Conservation (phyloP, 768 basidiomycete species). For the Hydnomerulius pinastri region DNA sequence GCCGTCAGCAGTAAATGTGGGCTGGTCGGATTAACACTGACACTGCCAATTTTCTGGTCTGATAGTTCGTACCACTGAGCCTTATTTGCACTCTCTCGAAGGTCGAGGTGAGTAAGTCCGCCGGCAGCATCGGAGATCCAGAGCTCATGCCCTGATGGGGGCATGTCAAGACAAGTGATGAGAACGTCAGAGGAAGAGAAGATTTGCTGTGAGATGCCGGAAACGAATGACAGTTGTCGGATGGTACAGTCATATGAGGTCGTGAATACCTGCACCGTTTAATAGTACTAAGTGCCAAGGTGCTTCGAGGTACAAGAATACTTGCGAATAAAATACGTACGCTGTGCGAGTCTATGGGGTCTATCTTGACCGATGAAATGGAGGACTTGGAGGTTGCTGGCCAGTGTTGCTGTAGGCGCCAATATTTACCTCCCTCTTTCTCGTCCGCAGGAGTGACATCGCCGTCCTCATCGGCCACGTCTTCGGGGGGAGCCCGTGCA, state of each 20-base stretch:
- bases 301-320: neutral
- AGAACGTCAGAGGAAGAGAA: slow-evolving; percentile 58
- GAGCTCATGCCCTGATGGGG: slow-evolving; percentile 71
- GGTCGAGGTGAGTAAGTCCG: slow-evolving; percentile 73
- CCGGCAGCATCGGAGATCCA: slow-evolving; percentile 81
- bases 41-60: slow-evolving; percentile 72
- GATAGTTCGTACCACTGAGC: slow-evolving; percentile 65
- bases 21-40: slow-evolving; percentile 76
- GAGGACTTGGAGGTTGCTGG: slow-evolving; percentile 79
- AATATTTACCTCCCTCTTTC: slow-evolving; percentile 71
- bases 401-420: slow-evolving; percentile 83
- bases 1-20: slow-evolving; percentile 71
- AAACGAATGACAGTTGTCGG: slow-evolving; percentile 69
- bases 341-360: slow-evolving; percentile 73
- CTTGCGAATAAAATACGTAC: slow-evolving; percentile 39
- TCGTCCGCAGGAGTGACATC: slow-evolving; percentile 42
- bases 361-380: slow-evolving; percentile 75
- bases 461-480: slow-evolving; percentile 65
- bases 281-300: slow-evolving; percentile 1
- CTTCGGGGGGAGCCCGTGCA: slow-evolving; percentile 68
- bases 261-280: slow-evolving; percentile 62
- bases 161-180: slow-evolving; percentile 71
- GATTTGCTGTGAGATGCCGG: slow-evolving; percentile 71
- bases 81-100: slow-evolving; percentile 60
- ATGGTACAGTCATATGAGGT: slow-evolving; percentile 82